Percentiles rank a stretch among this genome's conserved stretches.
Evolutionary conservation across 306 rosid genomes (phyloP).

Genomic region (Hylodesmum podocarpum): DNA sequence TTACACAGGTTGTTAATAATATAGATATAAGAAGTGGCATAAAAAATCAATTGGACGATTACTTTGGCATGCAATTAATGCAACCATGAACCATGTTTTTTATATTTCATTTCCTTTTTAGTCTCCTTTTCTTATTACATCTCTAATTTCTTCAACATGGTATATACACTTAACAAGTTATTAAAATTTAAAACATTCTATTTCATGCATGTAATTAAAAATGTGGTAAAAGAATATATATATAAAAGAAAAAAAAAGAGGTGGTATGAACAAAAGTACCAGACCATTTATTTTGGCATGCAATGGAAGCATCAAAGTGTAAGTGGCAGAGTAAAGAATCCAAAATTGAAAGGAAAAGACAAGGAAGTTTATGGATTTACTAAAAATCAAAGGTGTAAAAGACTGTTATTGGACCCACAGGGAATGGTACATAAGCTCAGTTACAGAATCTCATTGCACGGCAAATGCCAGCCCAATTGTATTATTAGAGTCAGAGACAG

Average conservation of each 20-base stretch:
- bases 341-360: constrained; percentile 32
- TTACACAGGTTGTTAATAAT: too few relatives aligned
- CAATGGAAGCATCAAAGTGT: constrained; percentile 21
- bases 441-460: constrained; percentile 35
- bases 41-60: too few relatives aligned
- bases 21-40: too few relatives aligned
- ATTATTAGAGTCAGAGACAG: neutral
- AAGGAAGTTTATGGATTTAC: constrained; percentile 8
- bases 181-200: neutral
- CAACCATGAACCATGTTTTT: neutral
- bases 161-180: neutral
- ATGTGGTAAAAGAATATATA: neutral
- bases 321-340: constrained; percentile 22
- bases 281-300: constrained; percentile 36
- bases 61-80: too few relatives aligned
- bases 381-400: constrained; percentile 20
- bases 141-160: neutral
- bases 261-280: neutral
- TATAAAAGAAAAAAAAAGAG: too few relatives aligned
- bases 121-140: neutral
- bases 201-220: neutral
- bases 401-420: constrained; percentile 33
- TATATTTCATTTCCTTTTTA: neutral
- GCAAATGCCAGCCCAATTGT: constrained; percentile 33
- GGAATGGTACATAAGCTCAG: constrained; percentile 30